Conservation (phyloP, 441 rosid genomes). For the Aleurites moluccanus region DNA sequence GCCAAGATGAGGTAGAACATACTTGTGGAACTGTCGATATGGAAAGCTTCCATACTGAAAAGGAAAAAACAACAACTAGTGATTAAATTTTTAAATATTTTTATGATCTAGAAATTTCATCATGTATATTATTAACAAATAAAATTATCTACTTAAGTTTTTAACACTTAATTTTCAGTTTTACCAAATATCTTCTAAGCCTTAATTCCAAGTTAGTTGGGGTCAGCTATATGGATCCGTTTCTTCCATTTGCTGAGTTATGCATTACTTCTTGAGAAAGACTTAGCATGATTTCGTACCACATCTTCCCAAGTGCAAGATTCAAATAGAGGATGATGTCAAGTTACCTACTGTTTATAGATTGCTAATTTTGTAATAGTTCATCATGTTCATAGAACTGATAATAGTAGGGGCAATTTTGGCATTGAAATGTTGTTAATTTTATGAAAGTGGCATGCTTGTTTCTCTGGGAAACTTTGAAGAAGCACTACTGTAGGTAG, state of each 20-base stretch:
- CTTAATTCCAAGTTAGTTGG: too few species aligned
- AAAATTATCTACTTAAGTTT: too few species aligned
- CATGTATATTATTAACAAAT: too few species aligned
- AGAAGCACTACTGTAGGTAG: not conserved
- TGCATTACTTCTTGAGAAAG: too few species aligned
- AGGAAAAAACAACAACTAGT: not conserved
- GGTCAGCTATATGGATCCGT: too few species aligned
- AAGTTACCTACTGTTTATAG: not conserved
- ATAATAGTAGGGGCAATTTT: not conserved
- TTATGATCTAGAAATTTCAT: too few species aligned
- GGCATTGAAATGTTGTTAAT: not conserved
- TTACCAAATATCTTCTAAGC: too few species aligned
- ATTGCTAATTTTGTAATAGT: not conserved
- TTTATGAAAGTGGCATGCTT: not conserved
- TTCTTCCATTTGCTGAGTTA: too few species aligned
- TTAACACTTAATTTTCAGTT: too few species aligned
- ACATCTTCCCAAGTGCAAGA: too few species aligned
- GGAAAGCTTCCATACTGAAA: slow-evolving; percentile 7
- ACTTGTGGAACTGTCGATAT: slow-evolving; percentile 10
- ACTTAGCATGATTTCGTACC: too few species aligned
- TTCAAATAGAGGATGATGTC: not conserved
- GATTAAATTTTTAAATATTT: too few species aligned
- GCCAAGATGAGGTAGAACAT: slow-evolving; percentile 69
- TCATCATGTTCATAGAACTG: not conserved
- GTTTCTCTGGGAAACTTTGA: not conserved